phyloP scores from a whole-genome alignment of 2,329 filamentous ascomycete species.

The Pseudocercospora eumusae region DNA sequence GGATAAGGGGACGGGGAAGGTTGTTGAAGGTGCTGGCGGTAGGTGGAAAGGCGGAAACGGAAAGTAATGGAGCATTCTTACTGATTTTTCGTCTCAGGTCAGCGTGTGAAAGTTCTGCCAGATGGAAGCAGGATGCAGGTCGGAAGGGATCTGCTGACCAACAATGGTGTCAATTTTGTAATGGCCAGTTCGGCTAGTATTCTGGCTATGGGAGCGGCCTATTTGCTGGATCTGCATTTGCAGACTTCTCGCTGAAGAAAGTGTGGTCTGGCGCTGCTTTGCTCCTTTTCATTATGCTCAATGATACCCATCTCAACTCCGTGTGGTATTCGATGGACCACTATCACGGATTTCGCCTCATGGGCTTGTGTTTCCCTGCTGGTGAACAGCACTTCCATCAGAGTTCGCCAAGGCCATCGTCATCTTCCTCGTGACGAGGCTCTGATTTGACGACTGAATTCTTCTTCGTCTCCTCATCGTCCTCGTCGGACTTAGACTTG shows the following conservation, averaged over 20 bases:
- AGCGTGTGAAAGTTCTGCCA: slow-evolving; percentile 40
- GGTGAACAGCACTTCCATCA: no score
- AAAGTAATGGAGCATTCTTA: slow-evolving; percentile 58
- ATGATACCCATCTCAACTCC: neutral
- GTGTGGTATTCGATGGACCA: neutral
- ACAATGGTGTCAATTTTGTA: slow-evolving; percentile 91
- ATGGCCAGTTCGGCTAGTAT: slow-evolving; percentile 85
- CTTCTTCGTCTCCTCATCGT: slow-evolving; percentile 8
- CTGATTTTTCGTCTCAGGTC: neutral
- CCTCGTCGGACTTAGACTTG: slow-evolving; percentile 4
- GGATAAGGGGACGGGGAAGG: slow-evolving; percentile 79
- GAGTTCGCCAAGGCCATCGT: slow-evolving; percentile 9
- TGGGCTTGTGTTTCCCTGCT: neutral
- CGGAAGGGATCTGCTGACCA: slow-evolving; percentile 77
- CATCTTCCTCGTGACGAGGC: slow-evolving; percentile 3
- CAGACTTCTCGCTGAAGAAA: neutral
- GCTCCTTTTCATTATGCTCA: neutral
- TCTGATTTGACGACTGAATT: slow-evolving; percentile 7
- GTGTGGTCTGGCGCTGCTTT: neutral
- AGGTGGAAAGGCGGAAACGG: slow-evolving; percentile 41
- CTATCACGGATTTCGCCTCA: neutral
- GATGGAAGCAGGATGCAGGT: slow-evolving; percentile 55
- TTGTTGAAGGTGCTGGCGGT: slow-evolving; percentile 73
- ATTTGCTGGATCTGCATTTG: slow-evolving; percentile 20
- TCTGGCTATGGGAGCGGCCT: slow-evolving; percentile 66